Evolutionary conservation across 331 rosid genomes (phyloP), one percentile per base, ranked within the genome.

Genomic region (Pyrus hybrid): DNA sequence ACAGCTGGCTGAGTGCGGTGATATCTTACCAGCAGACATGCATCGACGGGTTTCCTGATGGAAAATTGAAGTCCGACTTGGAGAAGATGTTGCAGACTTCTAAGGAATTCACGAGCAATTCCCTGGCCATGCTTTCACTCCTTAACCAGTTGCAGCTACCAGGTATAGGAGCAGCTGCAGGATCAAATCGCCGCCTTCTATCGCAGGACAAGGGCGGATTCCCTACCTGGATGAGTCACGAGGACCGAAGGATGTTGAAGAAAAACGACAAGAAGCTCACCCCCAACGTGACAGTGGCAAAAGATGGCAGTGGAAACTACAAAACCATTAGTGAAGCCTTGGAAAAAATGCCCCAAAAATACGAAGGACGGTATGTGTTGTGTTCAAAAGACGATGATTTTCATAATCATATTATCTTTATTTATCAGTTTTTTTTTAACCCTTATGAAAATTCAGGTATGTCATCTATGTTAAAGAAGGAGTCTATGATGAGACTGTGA

Each of bases 1-100:
- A 88, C 82, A 89, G 86, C 58, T 95, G 97, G 97, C 71, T 95
- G 0, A 95, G 99, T 73, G 98, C 97, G 3, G 96, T 91, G 18
- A 92, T 90, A 64, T 80, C 96, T 18, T 95, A 89, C 81, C 92
- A 83, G 25, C 88, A 89, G 12, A 83, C 91, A 0, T 95, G 99
- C 62, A 23, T 92, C 0, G 99, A 95, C 61, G 99, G 97, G 23
- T 90, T 92, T 43, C 87, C 90, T 0, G 87, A 83, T 2, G 96
- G 90, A 5, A 80, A 95, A 26, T 3, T 54, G 66, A 92, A 88
- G 88, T 45, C 9, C 1, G 84, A 84, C 2, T 78, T 91, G 70
- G 25, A 77, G 65, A 78, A 64, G 7, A 49, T 67, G 3, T 75
- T 92, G 61, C 13, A 74, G 53, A 80, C 75, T 30, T 66, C 86